phyloP scores from a whole-genome alignment of 768 basidiomycete genomes.

The Candolleomyces eurysporus region DNA sequence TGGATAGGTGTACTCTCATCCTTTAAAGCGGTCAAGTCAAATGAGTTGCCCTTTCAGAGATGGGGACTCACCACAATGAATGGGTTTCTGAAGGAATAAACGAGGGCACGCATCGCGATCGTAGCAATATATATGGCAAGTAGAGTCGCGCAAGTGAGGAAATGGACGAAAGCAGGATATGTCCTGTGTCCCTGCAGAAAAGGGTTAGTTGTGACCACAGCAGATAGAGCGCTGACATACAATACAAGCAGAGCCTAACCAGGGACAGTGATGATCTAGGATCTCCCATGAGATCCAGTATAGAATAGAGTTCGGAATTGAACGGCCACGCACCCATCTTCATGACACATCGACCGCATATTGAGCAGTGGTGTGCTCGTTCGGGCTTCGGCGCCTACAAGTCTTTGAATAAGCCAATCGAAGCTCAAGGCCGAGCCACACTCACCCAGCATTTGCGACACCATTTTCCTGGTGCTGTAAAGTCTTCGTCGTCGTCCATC shows the following conservation, averaged over 20 bases:
- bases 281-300: conserved; percentile 9
- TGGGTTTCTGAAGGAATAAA: conserved; percentile 66
- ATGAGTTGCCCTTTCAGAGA: background rate
- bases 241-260: conserved; percentile 76
- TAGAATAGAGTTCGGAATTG: background rate
- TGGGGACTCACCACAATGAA: conserved; percentile 51
- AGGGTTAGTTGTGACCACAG: background rate
- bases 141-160: conserved; percentile 61
- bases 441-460: conserved; percentile 74
- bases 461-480: conserved; percentile 59
- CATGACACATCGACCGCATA: conserved; percentile 75
- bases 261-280: conserved; percentile 84
- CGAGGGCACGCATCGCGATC: conserved; percentile 52
- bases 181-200: conserved; percentile 70
- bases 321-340: conserved; percentile 67
- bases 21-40: conserved; percentile 28
- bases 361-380: conserved; percentile 73
- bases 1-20: conserved; percentile 68
- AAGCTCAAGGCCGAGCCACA: background rate
- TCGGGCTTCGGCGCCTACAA: conserved; percentile 69
- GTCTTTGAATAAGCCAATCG: background rate
- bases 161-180: conserved; percentile 81
- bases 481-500: conserved; percentile 47
- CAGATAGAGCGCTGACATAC: conserved; percentile 37
- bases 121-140: conserved; percentile 60